Conservation (phyloP, 2,329 filamentous ascomycete species). For the Rutstroemia sp. region DNA sequence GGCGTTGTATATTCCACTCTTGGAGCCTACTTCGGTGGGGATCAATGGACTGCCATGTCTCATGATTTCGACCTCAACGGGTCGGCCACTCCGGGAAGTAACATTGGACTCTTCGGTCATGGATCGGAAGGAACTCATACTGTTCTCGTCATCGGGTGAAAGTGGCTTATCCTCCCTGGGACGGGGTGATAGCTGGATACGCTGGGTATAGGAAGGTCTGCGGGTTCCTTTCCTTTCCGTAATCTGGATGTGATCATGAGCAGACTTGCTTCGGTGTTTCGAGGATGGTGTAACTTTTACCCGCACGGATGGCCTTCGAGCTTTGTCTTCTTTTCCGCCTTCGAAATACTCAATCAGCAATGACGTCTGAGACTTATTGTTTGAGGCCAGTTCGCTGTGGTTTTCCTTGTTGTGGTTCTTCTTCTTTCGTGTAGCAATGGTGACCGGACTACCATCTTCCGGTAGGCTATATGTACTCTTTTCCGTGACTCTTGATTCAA, state of each 20-base stretch:
- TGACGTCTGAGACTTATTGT: conserved; percentile 58
- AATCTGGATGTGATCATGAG: conserved; percentile 75
- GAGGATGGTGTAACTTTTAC: conserved; percentile 64
- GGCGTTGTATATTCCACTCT: conserved; percentile 55
- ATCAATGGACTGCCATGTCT: conserved; percentile 62
- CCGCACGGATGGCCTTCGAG: conserved; percentile 59
- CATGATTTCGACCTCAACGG: conserved; percentile 82
- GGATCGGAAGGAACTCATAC: conserved; percentile 68
- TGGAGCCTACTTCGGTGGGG: conserved; percentile 50
- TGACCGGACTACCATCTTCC: conserved; percentile 85
- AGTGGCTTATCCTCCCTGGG: conserved; percentile 34
- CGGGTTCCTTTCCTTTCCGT: conserved; percentile 70
- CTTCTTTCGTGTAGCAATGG: conserved; percentile 72
- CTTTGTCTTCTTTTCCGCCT: conserved; percentile 48
- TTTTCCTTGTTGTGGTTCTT: conserved; percentile 42
- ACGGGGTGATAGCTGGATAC: conserved; percentile 53
- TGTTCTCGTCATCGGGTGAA: conserved; percentile 54
- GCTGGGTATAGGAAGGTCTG: conserved; percentile 61
- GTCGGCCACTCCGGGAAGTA: conserved; percentile 53
- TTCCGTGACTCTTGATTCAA: conserved; percentile 61
- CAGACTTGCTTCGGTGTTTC: conserved; percentile 36
- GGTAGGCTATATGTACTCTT: conserved; percentile 70
- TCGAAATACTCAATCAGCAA: conserved; percentile 73
- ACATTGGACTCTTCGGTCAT: conserved; percentile 74
- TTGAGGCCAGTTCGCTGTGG: conserved; percentile 41